Percentiles rank a stretch among this genome's conserved stretches.
Evolutionary conservation across 257 asterid species (phyloP).

Genomic region (Fraxinus pennsylvanica): DNA sequence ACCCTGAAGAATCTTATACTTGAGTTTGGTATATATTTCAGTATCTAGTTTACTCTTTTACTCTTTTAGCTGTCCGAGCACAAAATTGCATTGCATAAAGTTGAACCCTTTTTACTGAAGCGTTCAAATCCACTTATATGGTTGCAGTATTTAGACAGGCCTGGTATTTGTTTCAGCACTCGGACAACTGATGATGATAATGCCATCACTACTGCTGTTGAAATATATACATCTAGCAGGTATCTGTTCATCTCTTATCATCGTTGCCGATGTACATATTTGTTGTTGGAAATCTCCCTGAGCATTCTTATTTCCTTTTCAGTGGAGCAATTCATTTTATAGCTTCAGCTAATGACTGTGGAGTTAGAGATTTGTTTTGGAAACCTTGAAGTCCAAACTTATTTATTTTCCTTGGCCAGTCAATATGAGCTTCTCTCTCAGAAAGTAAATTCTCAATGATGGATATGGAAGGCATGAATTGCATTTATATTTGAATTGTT

Average conservation of each 20-base stretch:
- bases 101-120: neutral
- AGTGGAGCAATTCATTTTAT: slow-evolving; percentile 91
- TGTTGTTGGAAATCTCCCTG: slow-evolving; percentile 20
- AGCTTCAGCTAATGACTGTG: slow-evolving; percentile 86
- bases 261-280: neutral
- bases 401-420: slow-evolving; percentile 85
- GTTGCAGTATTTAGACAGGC: slow-evolving; percentile 80
- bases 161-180: slow-evolving; percentile 83
- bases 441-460: too few species aligned
- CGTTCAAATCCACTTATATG: slow-evolving; percentile 7
- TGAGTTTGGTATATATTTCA: neutral
- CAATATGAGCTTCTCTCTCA: slow-evolving; percentile 54
- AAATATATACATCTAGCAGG: slow-evolving; percentile 68
- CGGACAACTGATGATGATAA: slow-evolving; percentile 87
- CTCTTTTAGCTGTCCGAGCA: neutral
- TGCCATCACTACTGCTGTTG: slow-evolving; percentile 85
- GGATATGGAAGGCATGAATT: neutral
- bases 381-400: slow-evolving; percentile 73
- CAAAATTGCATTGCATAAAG: slow-evolving; percentile 4
- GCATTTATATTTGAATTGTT: neutral
- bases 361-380: slow-evolving; percentile 88
- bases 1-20: slow-evolving; percentile 12
- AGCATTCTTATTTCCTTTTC: slow-evolving; percentile 28
- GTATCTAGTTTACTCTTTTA: neutral
- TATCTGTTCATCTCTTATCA: slow-evolving; percentile 20